Base-by-base conservation (phyloP, 352 stramenopile species). In the Phytophthora kernoviae region DNA sequence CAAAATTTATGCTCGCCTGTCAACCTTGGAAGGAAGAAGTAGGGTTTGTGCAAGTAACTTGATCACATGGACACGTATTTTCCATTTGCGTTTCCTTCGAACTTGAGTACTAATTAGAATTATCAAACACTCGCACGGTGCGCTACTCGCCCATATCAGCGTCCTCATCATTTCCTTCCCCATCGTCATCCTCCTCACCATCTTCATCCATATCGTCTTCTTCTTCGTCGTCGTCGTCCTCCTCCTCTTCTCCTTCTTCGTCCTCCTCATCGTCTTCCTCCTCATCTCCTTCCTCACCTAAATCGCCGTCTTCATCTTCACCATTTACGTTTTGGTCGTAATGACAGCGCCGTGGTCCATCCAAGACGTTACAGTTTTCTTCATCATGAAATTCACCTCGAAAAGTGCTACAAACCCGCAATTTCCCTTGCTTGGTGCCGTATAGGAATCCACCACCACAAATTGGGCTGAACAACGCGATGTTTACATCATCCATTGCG, bases 401-500 rank as follows among this genome's bases (percentile, higher is more conserved):
- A 55, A 89, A 95, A 1, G 76, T 88, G 57, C 68, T 87, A 60
- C 84, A 95, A 9, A 98, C 82, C 44, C 96, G 78, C 8, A 99
- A 81, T 58, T 97, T 93, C 27, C 97, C 97, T 67, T 98, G 94
- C 53, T 98, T 98, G 14, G 96, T 99, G 44, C 97, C 97, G 74
- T 99, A 99, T n/a, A 99, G 82, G 68, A 99, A 98, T 3, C 97
- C 97, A 50, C 95, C 85, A 17, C 96, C 97, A 44, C 93, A 96
- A 54, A 98, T 91, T 7, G 96, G 96, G 79, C 98, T 98, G 72
- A 99, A 99, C 32, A 98, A 70, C 42, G 96, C 96, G 77, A 99
- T 99, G 71, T 99, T 99, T 27, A 99, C 96, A 79, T 99, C 97
- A 66, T 99, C 97, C 34, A 98, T 87, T 30, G 86, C 84, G 34